These are phyloP conservation scores for Omphalotus guepiniiformis DNA, from an alignment of 768 basidiomycete species.

Conservation along the genomic window DNA sequence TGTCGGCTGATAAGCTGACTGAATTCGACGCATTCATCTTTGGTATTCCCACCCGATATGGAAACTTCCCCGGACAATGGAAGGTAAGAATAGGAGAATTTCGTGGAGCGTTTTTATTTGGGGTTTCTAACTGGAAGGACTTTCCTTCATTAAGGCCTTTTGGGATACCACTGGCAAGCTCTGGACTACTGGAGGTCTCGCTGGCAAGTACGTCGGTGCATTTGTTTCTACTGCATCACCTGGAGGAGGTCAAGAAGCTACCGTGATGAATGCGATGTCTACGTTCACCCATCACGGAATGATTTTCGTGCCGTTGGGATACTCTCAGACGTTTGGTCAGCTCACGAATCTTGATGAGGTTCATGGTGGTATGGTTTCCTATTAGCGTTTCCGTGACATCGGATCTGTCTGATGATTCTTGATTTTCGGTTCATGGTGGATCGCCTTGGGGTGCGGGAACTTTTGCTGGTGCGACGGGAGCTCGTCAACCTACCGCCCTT, in stretches of 20 bases:
- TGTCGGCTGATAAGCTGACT: slow-evolving; percentile 47
- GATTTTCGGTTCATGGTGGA: slow-evolving; percentile 32
- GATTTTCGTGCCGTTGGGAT: slow-evolving; percentile 69
- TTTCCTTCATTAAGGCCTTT: slow-evolving; percentile 44
- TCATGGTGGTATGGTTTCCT: slow-evolving; percentile 48
- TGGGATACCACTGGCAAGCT: slow-evolving; percentile 73
- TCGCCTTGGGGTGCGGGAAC: slow-evolving; percentile 84
- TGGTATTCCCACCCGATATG: slow-evolving; percentile 79
- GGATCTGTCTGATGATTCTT: not conserved
- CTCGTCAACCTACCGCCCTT: slow-evolving; percentile 54
- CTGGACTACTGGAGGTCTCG: slow-evolving; percentile 57
- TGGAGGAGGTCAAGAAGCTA: slow-evolving; percentile 77
- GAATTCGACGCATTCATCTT: slow-evolving; percentile 71
- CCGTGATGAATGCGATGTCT: slow-evolving; percentile 46
- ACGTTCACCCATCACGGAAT: slow-evolving; percentile 75
- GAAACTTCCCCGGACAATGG: slow-evolving; percentile 77
- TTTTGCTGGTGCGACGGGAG: slow-evolving; percentile 48
- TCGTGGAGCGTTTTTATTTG: not conserved
- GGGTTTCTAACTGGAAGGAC: not conserved
- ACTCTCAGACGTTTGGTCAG: slow-evolving; percentile 40
- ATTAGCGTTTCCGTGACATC: not conserved
- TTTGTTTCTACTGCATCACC: slow-evolving; percentile 70
- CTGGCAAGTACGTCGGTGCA: slow-evolving; percentile 73
- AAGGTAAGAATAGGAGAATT: slow-evolving; percentile 34
- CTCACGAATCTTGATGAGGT: slow-evolving; percentile 42